These are phyloP conservation scores for Talaromyces verruculosus DNA, from an alignment of 2,329 filamentous ascomycete species.

Conservation along the genomic window DNA sequence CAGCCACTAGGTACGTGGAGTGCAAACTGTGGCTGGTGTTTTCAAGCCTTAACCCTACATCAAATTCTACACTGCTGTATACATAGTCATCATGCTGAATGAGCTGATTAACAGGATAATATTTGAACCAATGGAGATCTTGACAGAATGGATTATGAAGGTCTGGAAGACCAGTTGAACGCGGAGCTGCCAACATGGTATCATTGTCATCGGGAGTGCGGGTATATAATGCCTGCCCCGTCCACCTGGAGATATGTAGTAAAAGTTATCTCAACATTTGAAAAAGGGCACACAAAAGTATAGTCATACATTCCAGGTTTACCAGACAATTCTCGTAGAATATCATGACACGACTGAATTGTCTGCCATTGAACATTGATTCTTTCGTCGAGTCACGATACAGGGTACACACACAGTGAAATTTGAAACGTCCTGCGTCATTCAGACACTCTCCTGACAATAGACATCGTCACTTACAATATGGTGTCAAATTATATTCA, in stretches of 20 bases:
- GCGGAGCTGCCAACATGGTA: neutral
- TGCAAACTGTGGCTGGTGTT: neutral
- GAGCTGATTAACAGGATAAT: neutral
- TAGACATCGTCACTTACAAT: neutral
- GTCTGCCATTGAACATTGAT: neutral
- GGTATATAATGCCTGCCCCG: neutral
- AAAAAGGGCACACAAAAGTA: neutral
- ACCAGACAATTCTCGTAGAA: neutral
- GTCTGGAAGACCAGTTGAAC: neutral
- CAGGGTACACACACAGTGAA: neutral
- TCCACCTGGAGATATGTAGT: neutral
- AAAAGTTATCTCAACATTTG: neutral
- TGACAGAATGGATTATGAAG: neutral
- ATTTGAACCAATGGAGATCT: neutral
- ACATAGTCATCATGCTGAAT: neutral
- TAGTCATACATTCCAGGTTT: too few relatives aligned
- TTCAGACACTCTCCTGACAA: neutral
- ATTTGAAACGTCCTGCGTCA: neutral
- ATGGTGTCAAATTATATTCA: neutral
- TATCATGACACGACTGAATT: neutral
- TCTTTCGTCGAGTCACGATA: neutral
- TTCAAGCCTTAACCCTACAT: constrained; percentile 3
- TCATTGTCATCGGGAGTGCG: neutral
- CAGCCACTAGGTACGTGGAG: constrained; percentile 1
- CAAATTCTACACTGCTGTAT: neutral